Evolutionary conservation across 129 eudicot species (phyloP), one percentile per base, ranked within the genome.

Genomic region (Centaurea solstitialis): DNA sequence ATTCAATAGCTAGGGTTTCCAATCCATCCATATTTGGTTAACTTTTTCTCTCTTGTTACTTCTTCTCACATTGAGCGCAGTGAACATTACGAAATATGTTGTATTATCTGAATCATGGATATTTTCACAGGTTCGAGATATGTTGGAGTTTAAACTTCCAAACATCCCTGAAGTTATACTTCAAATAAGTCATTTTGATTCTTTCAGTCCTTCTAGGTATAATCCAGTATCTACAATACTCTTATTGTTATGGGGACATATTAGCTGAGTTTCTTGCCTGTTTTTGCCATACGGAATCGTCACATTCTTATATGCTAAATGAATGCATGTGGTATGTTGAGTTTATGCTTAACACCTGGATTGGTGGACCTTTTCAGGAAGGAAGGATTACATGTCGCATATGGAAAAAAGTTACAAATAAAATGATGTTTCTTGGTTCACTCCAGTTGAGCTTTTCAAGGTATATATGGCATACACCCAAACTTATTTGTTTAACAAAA

Each of bases 371-470:
- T 22, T 80, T 90, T 83, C 91, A 94, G 98, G 98, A 53, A 85
- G 96, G 87, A 92, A 92, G 86, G 97, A 93, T 47, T 95, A 95
- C 85, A 71, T 92, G 87, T 78, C 91, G 47, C 92, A 90, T 84
- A 82, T 92, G 91, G 87, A 87, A 39, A 89, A 84, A 74, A 85
- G 92, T 70, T 95, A 95, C 93, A 93, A 88, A 91, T 97, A 95
- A 85, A 88, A 89, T 81, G 97, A 95, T 70, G 87, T 87, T 22
- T 91, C 99, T 39, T 95, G 99, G 99, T 95, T 95, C 86, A 95
- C 99, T 74, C 98, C 99, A 0, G 99, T 95, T 22, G 99, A 95
- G 86, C 99, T 95, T n/a, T 93, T 95, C 82, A 95, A 95, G 99
- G 99, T 92, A 81, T 38, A 74, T 28, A 64, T 45, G 7, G 5